These are phyloP conservation scores for Sporothrix brasiliensis DNA, from an alignment of 2,329 filamentous ascomycete genomes.

Conservation along the genomic window DNA sequence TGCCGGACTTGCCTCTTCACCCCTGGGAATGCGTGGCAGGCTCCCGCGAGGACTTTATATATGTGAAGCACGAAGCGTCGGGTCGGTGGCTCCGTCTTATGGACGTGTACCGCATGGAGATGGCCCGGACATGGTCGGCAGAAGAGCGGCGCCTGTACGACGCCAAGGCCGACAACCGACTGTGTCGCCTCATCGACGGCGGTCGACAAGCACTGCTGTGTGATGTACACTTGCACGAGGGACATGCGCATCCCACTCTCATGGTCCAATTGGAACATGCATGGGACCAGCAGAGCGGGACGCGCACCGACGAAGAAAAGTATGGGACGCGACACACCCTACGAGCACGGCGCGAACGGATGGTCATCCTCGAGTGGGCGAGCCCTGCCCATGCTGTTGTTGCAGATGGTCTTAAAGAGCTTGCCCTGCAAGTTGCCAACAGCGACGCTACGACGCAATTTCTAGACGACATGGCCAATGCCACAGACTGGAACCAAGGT, in stretches of 20 bases:
- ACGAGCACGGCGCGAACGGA: neutral
- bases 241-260: neutral
- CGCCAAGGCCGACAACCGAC: neutral
- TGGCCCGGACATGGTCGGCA: neutral
- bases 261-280: neutral
- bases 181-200: slow-evolving; percentile 12
- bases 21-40: slow-evolving; percentile 12
- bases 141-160: slow-evolving; percentile 10
- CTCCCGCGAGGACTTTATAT: slow-evolving; percentile 3
- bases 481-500: neutral
- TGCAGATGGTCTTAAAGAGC: neutral
- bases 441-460: neutral
- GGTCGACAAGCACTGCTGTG: slow-evolving; percentile 13
- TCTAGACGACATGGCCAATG: neutral
- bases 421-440: neutral
- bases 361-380: slow-evolving; percentile 2
- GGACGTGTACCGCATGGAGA: slow-evolving; percentile 19
- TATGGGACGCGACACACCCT: neutral
- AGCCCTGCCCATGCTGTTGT: neutral
- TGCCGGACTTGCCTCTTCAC: slow-evolving; percentile 16
- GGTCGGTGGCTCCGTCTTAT: slow-evolving; percentile 27
- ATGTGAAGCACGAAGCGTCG: neutral
- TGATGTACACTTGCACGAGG: neutral
- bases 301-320: no score
- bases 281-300: neutral